Percentiles rank a stretch among this genome's conserved stretches.
phyloP scores from a whole-genome alignment of 2,329 filamentous ascomycete genomes.

The Didymella keratinophila region DNA sequence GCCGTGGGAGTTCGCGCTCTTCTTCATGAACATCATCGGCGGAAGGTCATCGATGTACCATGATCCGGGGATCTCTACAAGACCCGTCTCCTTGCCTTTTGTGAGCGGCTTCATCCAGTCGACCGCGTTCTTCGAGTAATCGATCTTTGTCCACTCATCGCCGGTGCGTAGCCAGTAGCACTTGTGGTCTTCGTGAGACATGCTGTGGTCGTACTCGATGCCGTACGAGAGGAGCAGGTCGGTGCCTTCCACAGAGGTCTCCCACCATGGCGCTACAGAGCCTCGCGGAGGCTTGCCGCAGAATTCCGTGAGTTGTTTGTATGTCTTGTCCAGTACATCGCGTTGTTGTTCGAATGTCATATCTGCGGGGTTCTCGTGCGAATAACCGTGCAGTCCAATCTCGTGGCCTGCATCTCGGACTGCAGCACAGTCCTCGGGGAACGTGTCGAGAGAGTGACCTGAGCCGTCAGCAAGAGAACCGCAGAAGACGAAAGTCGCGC shows the following conservation, averaged over 20 bases:
- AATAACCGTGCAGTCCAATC: slow-evolving; percentile 74
- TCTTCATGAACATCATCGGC: slow-evolving; percentile 76
- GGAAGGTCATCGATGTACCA: slow-evolving; percentile 49
- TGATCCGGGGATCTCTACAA: slow-evolving; percentile 68
- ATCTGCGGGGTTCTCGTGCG: slow-evolving; percentile 74
- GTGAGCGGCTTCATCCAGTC: slow-evolving; percentile 72
- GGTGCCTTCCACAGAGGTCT: slow-evolving; percentile 71
- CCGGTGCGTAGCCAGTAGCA: slow-evolving; percentile 69
- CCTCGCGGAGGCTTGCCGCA: slow-evolving; percentile 74
- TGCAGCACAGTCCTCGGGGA: slow-evolving; percentile 68
- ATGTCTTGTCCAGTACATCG: slow-evolving; percentile 78
- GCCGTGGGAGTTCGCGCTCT: slow-evolving; percentile 68
- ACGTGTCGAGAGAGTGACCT: slow-evolving; percentile 68
- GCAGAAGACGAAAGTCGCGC: too few species aligned
- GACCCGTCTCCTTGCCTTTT: slow-evolving; percentile 65
- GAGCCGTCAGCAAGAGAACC: neutral
- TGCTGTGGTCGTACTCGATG: slow-evolving; percentile 73
- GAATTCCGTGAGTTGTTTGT: slow-evolving; percentile 73
- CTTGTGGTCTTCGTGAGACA: slow-evolving; percentile 70
- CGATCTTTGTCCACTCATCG: slow-evolving; percentile 72
- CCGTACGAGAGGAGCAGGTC: slow-evolving; percentile 71
- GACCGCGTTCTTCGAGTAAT: slow-evolving; percentile 67
- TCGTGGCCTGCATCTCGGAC: slow-evolving; percentile 71
- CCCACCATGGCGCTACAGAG: slow-evolving; percentile 79
- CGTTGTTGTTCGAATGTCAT: slow-evolving; percentile 79